Percentiles rank a stretch among this genome's conserved stretches.
Conservation (phyloP, 1,284 basidiomycete genomes). For the Rhizoctonia solani region DNA sequence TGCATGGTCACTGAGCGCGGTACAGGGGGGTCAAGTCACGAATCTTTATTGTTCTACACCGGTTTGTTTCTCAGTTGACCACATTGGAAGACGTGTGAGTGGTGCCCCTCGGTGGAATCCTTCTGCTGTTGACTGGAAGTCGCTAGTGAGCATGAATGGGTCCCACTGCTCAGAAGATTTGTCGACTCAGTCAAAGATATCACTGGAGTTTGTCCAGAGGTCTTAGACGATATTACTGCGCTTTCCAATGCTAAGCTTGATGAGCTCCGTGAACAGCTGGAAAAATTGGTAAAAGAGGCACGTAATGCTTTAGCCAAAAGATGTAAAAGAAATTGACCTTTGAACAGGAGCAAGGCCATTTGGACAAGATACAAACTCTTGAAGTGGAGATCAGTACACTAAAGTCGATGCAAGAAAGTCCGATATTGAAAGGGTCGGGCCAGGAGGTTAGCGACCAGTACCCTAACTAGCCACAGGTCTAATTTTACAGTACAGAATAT, state of each 20-base stretch:
- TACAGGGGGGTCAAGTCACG: neutral
- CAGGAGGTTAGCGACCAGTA: slow-evolving; percentile 51
- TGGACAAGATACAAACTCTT: slow-evolving; percentile 34
- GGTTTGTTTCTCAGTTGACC: slow-evolving; percentile 68
- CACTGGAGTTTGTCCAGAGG: slow-evolving; percentile 1
- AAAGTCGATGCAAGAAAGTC: slow-evolving; percentile 56
- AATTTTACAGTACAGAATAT: slow-evolving; percentile 54
- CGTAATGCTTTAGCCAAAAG: slow-evolving; percentile 33
- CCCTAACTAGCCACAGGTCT: neutral
- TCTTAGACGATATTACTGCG: neutral
- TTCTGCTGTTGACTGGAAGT: too few species aligned
- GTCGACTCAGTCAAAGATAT: slow-evolving; percentile 9
- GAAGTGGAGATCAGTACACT: slow-evolving; percentile 68
- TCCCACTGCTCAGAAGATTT: slow-evolving; percentile 5
- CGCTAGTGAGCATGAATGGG: slow-evolving; percentile 15
- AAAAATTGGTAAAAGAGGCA: slow-evolving; percentile 69
- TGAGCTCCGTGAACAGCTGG: slow-evolving; percentile 58
- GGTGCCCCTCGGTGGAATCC: neutral
- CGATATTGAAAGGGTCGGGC: slow-evolving; percentile 49
- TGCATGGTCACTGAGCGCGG: too few species aligned
- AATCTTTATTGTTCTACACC: slow-evolving; percentile 56
- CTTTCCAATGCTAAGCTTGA: slow-evolving; percentile 56
- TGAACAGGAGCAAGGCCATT: neutral
- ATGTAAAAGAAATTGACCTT: neutral
- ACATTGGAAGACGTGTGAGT: slow-evolving; percentile 65